A percentile compares a stretch with the other conserved stretches of the same genome.
Conservation (phyloP, 768 basidiomycete species). For the Boletus reticuloceps region DNA sequence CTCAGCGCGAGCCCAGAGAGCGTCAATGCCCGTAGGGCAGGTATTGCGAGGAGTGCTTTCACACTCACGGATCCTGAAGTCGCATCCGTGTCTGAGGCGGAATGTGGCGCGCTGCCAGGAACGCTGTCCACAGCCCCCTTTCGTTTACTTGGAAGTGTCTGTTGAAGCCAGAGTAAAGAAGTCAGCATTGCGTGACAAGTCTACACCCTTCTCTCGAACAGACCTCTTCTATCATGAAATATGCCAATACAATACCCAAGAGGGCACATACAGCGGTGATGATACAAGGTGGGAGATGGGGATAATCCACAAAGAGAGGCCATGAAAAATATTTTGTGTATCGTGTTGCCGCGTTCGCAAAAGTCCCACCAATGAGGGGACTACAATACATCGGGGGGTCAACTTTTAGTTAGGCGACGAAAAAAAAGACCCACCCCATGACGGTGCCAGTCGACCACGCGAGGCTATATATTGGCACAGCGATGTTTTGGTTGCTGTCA, state of each 20-base stretch:
- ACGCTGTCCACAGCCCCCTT: no score
- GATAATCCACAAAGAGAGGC: constrained; percentile 6
- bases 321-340: constrained; percentile 8
- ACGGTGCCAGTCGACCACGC: constrained; percentile 33
- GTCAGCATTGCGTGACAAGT: no score
- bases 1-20: constrained; percentile 46
- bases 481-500: constrained; percentile 54
- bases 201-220: no score
- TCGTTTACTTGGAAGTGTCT: no score
- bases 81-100: no score
- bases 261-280: not conserved
- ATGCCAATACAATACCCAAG: not conserved
- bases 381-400: no score
- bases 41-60: constrained; percentile 41
- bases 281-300: constrained; percentile 6
- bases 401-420: no score
- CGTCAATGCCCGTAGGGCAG: constrained; percentile 48
- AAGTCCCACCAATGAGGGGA: no score
- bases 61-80: constrained; percentile 16
- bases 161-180: no score
- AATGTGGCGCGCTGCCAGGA: no score
- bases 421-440: not conserved
- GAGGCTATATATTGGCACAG: constrained; percentile 57
- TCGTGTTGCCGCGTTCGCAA: constrained; percentile 4
- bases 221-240: constrained; percentile 7